Percentiles rank a stretch among this genome's conserved stretches.
Evolutionary conservation across 2,329 filamentous ascomycete species (phyloP).

Genomic region (Penicillium hordei): DNA sequence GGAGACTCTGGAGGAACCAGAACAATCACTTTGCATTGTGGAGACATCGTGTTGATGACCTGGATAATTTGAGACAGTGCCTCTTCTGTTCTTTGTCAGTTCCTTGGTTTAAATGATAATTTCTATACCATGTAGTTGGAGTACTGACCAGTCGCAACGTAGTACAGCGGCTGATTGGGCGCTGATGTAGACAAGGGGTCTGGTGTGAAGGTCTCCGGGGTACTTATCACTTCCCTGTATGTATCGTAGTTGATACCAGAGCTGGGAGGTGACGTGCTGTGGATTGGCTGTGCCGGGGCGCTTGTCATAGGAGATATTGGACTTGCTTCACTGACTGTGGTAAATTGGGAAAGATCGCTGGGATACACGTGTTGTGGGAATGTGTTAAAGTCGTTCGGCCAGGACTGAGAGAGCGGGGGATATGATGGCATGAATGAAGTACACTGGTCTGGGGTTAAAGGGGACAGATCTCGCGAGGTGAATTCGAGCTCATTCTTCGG

Average conservation of each 20-base stretch:
- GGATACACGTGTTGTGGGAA: neutral
- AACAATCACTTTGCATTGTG: conserved; percentile 22
- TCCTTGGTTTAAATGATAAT: neutral
- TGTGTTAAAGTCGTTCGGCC: conserved; percentile 3
- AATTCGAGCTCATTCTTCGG: conserved; percentile 8
- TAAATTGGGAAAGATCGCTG: neutral
- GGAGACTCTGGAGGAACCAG: conserved; percentile 15
- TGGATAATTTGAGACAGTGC: conserved; percentile 22
- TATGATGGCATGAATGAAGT: conserved; percentile 7
- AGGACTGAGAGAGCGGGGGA: neutral
- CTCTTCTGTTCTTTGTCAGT: conserved; percentile 11
- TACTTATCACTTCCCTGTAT: neutral
- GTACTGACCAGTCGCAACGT: conserved; percentile 21
- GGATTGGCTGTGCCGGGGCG: neutral
- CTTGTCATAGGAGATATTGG: neutral
- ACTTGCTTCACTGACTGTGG: neutral
- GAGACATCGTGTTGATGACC: conserved; percentile 13
- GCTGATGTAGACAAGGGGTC: neutral
- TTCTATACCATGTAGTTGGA: neutral
- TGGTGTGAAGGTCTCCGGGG: neutral
- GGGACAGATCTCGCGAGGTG: neutral
- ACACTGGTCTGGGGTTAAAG: conserved; percentile 6
- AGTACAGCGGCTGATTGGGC: conserved; percentile 16
- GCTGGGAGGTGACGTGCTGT: neutral
- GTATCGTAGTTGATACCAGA: neutral